Evolutionary conservation across 2,329 filamentous ascomycete genomes (phyloP).

Genomic region (Dryadomyces quercivorus): DNA sequence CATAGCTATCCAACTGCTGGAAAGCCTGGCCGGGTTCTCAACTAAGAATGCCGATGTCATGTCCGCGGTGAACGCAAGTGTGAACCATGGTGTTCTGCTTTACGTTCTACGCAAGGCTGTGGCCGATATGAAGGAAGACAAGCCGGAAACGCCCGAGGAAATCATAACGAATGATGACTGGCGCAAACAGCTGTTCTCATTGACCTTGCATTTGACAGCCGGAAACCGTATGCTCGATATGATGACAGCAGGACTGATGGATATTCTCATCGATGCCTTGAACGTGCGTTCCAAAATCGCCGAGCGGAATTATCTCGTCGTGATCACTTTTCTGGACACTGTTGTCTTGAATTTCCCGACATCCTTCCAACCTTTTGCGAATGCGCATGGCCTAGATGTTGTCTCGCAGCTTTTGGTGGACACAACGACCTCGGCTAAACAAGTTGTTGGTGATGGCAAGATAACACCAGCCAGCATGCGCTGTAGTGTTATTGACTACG

Average conservation of each 20-base stretch:
- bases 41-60: slow-evolving; percentile 70
- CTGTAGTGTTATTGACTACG: slow-evolving; percentile 80
- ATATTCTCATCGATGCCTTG: slow-evolving; percentile 80
- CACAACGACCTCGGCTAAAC: slow-evolving; percentile 60
- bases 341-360: slow-evolving; percentile 77
- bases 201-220: slow-evolving; percentile 70
- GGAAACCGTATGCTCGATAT: slow-evolving; percentile 67
- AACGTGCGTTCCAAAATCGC: slow-evolving; percentile 71
- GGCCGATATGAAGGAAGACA: slow-evolving; percentile 57
- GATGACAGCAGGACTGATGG: slow-evolving; percentile 78
- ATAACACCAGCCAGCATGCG: slow-evolving; percentile 59
- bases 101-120: slow-evolving; percentile 89
- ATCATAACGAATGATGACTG: slow-evolving; percentile 69
- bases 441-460: slow-evolving; percentile 51
- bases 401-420: slow-evolving; percentile 77
- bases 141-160: slow-evolving; percentile 43
- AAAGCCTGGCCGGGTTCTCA: slow-evolving; percentile 73
- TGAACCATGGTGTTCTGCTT: slow-evolving; percentile 89
- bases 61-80: slow-evolving; percentile 84
- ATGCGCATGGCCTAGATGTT: slow-evolving; percentile 73
- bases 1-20: slow-evolving; percentile 67
- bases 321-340: slow-evolving; percentile 78
- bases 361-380: slow-evolving; percentile 73
- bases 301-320: slow-evolving; percentile 69
- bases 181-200: slow-evolving; percentile 80